Percentiles rank a stretch among this genome's conserved stretches.
phyloP scores from a whole-genome alignment of 179 eudicot genomes.

The Spergularia azorica region DNA sequence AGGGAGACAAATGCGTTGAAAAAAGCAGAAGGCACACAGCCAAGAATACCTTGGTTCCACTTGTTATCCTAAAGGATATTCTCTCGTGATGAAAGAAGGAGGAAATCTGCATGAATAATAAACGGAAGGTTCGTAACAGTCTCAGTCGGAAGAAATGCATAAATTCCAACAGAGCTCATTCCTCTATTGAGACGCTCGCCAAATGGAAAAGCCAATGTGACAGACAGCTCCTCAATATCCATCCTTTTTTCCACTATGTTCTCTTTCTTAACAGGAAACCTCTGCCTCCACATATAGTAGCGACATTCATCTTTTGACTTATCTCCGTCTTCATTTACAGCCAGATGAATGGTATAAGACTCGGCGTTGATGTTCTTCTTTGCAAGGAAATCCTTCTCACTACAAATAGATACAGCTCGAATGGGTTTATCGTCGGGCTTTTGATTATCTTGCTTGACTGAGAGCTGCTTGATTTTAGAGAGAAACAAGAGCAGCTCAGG shows the following conservation, averaged over 20 bases:
- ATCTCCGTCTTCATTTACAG: slow-evolving; percentile 43
- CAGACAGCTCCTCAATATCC: slow-evolving; percentile 65
- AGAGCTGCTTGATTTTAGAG: slow-evolving; percentile 57
- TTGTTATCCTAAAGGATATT: slow-evolving; percentile 59
- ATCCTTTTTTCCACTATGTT: slow-evolving; percentile 51
- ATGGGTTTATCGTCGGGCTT: slow-evolving; percentile 42
- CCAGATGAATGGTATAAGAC: slow-evolving; percentile 53
- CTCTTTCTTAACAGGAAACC: slow-evolving; percentile 55
- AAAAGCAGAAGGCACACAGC: slow-evolving; percentile 62
- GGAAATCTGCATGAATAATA: slow-evolving; percentile 75
- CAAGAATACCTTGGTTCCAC: slow-evolving; percentile 79
- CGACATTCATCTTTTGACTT: slow-evolving; percentile 42
- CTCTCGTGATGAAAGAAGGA: slow-evolving; percentile 75
- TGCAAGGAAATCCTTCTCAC: slow-evolving; percentile 43
- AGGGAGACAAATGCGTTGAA: slow-evolving; percentile 54
- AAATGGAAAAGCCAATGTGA: slow-evolving; percentile 67
- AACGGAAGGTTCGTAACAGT: slow-evolving; percentile 67
- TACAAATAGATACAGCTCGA: slow-evolving; percentile 59
- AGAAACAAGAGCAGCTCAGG: slow-evolving; percentile 73
- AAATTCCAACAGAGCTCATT: slow-evolving; percentile 52
- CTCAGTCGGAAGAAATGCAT: slow-evolving; percentile 75
- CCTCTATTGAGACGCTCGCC: slow-evolving; percentile 62
- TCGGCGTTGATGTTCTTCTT: slow-evolving; percentile 66
- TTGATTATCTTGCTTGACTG: slow-evolving; percentile 52
- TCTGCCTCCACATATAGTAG: slow-evolving; percentile 78